Base-by-base conservation (phyloP, 768 basidiomycete species). In the Mycena galopus region DNA sequence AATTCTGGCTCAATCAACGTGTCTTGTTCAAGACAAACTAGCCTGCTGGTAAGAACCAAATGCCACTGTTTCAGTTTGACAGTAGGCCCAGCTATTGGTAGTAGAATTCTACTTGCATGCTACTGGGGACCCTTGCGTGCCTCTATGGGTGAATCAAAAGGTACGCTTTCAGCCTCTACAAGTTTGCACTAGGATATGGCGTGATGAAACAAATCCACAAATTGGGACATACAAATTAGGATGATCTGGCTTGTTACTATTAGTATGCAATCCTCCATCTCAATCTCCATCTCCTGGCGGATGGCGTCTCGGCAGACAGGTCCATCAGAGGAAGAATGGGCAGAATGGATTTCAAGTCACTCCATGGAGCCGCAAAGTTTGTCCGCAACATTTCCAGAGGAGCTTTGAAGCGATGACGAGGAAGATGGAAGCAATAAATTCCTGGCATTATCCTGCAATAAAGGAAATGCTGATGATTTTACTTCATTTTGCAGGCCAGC, bases 81-180 rank as follows among this genome's bases (percentile, higher is more conserved):
- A 14, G 86, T 84, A 5, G 87, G 76, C 0, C 89, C 87, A 23
- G 85, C 85, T 7, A 91, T 76, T 16, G 86, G 82, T 27, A 91
- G 81, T 44, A 92, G 78, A n/a, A 73, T 68, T 59, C 85, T 86
- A 73, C 89, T 91, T 5, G 90, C 89, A 25, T 91, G 88, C 4
- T 90, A 86, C 69, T 87, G 86, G 27, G 88, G 81, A 51, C 50
- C 25, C 25, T 86, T 84, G 19, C 87, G 86, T 14, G 86, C 84
- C 75, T 91, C 90, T 14, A 92, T 90, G 5, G 79, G 80, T 0
- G 90, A 87, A 58, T 84, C 84, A 74, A 88, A 91, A 0, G 91
- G 25, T 35, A 91, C 79, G 0, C 56, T 68, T 75, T 92, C 91
- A 5, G 83, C 85, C 3, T 81, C 80, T n/a, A 81, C 72, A 19